Conservation (phyloP, 352 stramenopile genomes). For the Pythium biforme region DNA sequence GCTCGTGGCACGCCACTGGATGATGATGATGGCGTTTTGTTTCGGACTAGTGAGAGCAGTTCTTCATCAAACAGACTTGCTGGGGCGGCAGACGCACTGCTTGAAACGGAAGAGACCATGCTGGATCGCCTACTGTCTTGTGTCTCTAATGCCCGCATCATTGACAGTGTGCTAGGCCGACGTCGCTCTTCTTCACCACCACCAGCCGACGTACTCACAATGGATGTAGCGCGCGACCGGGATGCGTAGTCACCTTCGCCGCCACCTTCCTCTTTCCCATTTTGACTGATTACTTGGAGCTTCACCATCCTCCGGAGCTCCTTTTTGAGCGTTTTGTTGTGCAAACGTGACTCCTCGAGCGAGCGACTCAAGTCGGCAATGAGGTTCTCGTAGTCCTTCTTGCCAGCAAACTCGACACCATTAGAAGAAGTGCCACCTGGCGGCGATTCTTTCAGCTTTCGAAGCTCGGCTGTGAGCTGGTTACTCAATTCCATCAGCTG, state of each 20-base stretch:
- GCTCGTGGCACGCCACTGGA: not conserved
- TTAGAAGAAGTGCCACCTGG: not conserved
- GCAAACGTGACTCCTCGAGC: slow-evolving; percentile 59
- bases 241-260: not conserved
- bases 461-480: slow-evolving; percentile 61
- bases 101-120: slow-evolving; percentile 26
- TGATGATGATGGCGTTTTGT: slow-evolving; percentile 30
- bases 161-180: slow-evolving; percentile 55
- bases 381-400: slow-evolving; percentile 73
- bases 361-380: slow-evolving; percentile 66
- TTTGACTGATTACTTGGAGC: slow-evolving; percentile 43
- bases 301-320: slow-evolving; percentile 73
- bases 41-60: slow-evolving; percentile 44
- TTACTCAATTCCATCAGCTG: slow-evolving; percentile 85
- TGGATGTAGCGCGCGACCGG: slow-evolving; percentile 16
- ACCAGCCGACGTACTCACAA: slow-evolving; percentile 21
- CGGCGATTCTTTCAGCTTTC: slow-evolving; percentile 34
- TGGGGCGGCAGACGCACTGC: slow-evolving; percentile 8
- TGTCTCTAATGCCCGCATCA: slow-evolving; percentile 56
- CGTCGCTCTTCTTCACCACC: slow-evolving; percentile 18
- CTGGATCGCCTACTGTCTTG: slow-evolving; percentile 22
- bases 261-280: slow-evolving; percentile 6
- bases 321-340: slow-evolving; percentile 86
- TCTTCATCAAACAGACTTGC: slow-evolving; percentile 45
- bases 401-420: slow-evolving; percentile 45